phyloP scores from a whole-genome alignment of 306 rosid genomes.

The Pyrus bretschneideri region DNA sequence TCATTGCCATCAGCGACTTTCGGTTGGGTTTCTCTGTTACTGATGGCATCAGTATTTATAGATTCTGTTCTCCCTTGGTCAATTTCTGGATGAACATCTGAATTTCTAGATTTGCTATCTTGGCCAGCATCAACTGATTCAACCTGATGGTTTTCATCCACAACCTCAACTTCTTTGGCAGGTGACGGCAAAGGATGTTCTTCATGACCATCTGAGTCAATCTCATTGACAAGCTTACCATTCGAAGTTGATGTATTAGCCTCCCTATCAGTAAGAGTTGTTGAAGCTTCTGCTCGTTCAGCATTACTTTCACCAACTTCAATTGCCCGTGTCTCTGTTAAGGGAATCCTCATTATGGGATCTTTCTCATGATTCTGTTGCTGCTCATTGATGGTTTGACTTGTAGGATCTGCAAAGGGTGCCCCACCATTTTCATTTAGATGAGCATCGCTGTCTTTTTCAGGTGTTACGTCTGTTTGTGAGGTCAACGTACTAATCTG shows the following conservation, averaged over 20 bases:
- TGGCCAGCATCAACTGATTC: conserved; percentile 29
- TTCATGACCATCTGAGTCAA: conserved; percentile 35
- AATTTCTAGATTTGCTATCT: conserved; percentile 31
- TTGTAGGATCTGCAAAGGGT: conserved; percentile 21
- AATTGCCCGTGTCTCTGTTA: conserved; percentile 23
- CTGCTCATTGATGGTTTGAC: conserved; percentile 33
- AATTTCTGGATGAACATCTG: conserved; percentile 28
- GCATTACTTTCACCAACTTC: conserved; percentile 39
- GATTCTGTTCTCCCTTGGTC: conserved; percentile 43
- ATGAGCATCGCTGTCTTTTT: conserved; percentile 32
- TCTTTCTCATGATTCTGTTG: conserved; percentile 26
- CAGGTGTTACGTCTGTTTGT: conserved; percentile 28
- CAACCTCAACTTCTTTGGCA: conserved; percentile 35
- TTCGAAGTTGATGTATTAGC: conserved; percentile 35
- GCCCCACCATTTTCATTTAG: conserved; percentile 37
- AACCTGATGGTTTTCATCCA: conserved; percentile 27
- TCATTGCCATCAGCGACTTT: conserved; percentile 35
- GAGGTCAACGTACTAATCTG: conserved; percentile 29
- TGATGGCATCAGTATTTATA: conserved; percentile 26
- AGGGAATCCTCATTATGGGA: conserved; percentile 26
- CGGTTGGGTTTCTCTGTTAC: conserved; percentile 28
- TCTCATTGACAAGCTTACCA: conserved; percentile 38
- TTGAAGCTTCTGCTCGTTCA: conserved; percentile 29
- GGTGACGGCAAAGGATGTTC: conserved; percentile 23
- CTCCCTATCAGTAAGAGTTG: conserved; percentile 28